Percentiles rank a stretch among this genome's conserved stretches.
Evolutionary conservation across 768 basidiomycete genomes (phyloP).

Genomic region (Pleurotus platypus): DNA sequence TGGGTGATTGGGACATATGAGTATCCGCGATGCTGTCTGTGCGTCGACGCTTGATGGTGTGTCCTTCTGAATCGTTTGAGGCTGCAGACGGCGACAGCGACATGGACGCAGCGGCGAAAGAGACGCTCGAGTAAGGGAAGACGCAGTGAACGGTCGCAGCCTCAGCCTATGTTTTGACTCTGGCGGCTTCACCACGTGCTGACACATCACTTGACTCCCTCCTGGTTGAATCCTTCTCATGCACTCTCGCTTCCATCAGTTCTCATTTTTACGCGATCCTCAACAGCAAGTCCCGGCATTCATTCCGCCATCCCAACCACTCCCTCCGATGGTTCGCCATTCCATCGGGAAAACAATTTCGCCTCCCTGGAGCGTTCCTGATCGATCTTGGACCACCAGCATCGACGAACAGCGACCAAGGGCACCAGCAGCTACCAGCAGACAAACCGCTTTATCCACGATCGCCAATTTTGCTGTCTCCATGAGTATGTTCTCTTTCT

Average conservation of each 20-base stretch:
- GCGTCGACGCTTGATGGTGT: conserved; percentile 51
- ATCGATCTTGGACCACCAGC: background rate
- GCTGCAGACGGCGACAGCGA: conserved; percentile 64
- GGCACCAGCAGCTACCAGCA: background rate
- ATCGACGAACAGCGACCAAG: background rate
- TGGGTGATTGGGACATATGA: conserved; percentile 30
- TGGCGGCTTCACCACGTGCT: conserved; percentile 10
- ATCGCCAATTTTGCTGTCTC: background rate
- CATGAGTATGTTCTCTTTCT: conserved; percentile 1
- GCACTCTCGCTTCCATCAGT: background rate
- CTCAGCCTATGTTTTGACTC: background rate
- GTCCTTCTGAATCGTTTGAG: conserved; percentile 48
- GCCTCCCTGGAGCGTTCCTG: background rate
- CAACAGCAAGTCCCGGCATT: background rate
- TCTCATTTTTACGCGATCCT: background rate
- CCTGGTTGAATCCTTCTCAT: background rate
- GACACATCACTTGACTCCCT: conserved; percentile 14
- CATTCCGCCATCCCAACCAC: background rate
- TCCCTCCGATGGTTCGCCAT: background rate
- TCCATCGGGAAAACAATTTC: background rate
- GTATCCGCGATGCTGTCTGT: conserved; percentile 31
- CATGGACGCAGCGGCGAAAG: conserved; percentile 35
- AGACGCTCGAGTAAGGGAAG: conserved; percentile 18
- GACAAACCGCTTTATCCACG: conserved; percentile 7
- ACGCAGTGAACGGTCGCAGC: conserved; percentile 11